Conservation (phyloP, 176 grass and related monocot species). For the Avena sativa region DNA sequence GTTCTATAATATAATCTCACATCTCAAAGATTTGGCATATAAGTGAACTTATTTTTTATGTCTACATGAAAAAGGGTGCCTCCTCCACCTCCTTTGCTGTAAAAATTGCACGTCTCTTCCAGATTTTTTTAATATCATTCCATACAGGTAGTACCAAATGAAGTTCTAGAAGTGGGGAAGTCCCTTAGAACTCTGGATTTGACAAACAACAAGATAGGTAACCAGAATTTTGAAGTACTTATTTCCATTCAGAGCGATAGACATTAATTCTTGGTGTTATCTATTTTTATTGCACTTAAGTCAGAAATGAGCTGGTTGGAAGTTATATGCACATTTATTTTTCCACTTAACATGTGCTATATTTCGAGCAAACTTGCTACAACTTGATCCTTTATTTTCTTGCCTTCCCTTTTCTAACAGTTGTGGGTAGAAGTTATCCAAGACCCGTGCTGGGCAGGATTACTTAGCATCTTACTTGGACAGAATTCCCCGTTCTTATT, state of each 20-base stretch:
- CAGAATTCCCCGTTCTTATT: constrained; percentile 9
- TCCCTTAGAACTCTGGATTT: constrained; percentile 92
- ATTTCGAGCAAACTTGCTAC: neutral
- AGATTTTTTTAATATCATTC: constrained; percentile 23
- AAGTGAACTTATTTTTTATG: constrained; percentile 27
- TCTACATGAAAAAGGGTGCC: neutral
- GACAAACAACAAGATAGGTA: constrained; percentile 99
- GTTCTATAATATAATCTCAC: constrained; percentile 16
- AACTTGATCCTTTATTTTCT: neutral
- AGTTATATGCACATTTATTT: constrained; percentile 4
- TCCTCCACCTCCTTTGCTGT: neutral
- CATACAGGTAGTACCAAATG: constrained; percentile 74
- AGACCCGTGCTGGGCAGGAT: neutral
- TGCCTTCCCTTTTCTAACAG: neutral
- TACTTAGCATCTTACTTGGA: constrained; percentile 8
- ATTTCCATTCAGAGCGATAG: constrained; percentile 13
- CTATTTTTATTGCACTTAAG: constrained; percentile 21
- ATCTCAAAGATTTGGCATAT: constrained; percentile 30
- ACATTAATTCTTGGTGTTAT: constrained; percentile 15
- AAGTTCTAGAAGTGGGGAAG: constrained; percentile 83
- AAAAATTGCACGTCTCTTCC: constrained; percentile 28
- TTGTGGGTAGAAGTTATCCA: neutral
- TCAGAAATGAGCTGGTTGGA: constrained; percentile 20
- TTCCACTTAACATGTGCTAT: constrained; percentile 13
- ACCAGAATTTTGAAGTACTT: constrained; percentile 13